A percentile compares a stretch with the other conserved stretches of the same genome.
These are phyloP conservation scores for Psilocybe cyanescens DNA, from an alignment of 768 basidiomycete genomes.

Conservation along the genomic window DNA sequence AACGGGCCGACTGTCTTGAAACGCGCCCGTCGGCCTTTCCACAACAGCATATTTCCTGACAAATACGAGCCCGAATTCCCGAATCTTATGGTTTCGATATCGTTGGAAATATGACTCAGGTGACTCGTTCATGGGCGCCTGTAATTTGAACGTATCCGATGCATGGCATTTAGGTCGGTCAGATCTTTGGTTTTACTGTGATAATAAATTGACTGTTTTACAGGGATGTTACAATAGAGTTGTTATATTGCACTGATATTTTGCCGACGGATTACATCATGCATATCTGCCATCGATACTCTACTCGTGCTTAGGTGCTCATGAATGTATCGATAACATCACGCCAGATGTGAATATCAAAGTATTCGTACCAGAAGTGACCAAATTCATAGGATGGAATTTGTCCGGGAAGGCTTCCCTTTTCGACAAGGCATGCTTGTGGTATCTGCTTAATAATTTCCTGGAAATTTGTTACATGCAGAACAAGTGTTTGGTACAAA, in stretches of 20 bases:
- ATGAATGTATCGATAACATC: slow-evolving; percentile 36
- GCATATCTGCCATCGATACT: neutral
- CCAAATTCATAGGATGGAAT: slow-evolving; percentile 42
- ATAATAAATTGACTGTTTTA: too few species aligned
- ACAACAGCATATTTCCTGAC: too few species aligned
- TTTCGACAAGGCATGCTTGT: slow-evolving; percentile 31
- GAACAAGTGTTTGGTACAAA: neutral
- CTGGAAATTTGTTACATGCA: slow-evolving; percentile 15
- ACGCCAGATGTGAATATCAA: slow-evolving; percentile 37
- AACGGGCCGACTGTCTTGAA: too few species aligned
- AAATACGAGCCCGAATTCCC: too few species aligned
- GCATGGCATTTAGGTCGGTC: too few species aligned
- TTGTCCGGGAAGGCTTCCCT: slow-evolving; percentile 33
- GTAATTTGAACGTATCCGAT: too few species aligned
- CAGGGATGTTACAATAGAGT: too few species aligned
- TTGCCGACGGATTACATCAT: neutral
- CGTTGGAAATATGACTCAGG: too few species aligned
- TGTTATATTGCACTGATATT: neutral
- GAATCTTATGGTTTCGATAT: too few species aligned
- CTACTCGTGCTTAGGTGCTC: neutral
- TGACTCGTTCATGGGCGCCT: too few species aligned
- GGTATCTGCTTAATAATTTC: slow-evolving; percentile 34
- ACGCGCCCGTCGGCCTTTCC: too few species aligned
- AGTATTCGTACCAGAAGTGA: slow-evolving; percentile 45
- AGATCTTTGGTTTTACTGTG: too few species aligned